These are phyloP conservation scores for Xylaria intraflava DNA, from an alignment of 495 filamentous ascomycete genomes.

Conservation along the genomic window DNA sequence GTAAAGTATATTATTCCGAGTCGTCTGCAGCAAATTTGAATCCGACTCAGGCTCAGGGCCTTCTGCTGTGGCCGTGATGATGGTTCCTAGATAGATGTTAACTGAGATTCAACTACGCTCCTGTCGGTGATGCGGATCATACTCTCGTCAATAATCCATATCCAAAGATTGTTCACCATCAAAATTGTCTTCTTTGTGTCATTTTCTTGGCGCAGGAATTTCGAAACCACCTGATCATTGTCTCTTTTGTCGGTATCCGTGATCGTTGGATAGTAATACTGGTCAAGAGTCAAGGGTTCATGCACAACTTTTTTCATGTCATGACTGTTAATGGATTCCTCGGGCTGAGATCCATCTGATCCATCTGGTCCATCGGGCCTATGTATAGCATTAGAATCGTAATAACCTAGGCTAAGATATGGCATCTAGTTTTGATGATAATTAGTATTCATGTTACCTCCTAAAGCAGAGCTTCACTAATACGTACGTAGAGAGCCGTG, in stretches of 20 bases:
- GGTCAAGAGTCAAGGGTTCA: constrained; percentile 25
- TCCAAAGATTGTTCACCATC: constrained; percentile 14
- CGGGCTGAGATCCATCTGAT: not conserved
- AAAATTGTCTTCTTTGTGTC: constrained; percentile 2
- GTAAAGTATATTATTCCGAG: not conserved
- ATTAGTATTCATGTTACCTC: not conserved
- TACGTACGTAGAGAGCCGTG: not conserved
- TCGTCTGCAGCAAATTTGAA: not conserved
- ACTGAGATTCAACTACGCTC: not conserved
- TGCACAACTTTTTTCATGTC: not conserved
- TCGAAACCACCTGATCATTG: constrained; percentile 17
- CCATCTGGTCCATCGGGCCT: not conserved
- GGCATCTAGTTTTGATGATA: not conserved
- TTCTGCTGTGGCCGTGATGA: not conserved
- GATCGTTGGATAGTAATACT: constrained; percentile 27
- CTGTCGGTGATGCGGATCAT: constrained; percentile 1
- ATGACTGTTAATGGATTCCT: not conserved
- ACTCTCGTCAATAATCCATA: constrained; percentile 15
- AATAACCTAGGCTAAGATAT: not conserved
- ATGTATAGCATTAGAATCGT: not conserved
- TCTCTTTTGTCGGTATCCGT: constrained; percentile 19
- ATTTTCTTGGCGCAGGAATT: not conserved
- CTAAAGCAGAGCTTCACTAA: not conserved
- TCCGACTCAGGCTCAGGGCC: not conserved
- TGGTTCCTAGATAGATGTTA: not conserved